A percentile compares a stretch with the other conserved stretches of the same genome.
These are phyloP conservation scores for Claviceps sp. DNA, from an alignment of 2,329 filamentous ascomycete genomes.

Conservation along the genomic window DNA sequence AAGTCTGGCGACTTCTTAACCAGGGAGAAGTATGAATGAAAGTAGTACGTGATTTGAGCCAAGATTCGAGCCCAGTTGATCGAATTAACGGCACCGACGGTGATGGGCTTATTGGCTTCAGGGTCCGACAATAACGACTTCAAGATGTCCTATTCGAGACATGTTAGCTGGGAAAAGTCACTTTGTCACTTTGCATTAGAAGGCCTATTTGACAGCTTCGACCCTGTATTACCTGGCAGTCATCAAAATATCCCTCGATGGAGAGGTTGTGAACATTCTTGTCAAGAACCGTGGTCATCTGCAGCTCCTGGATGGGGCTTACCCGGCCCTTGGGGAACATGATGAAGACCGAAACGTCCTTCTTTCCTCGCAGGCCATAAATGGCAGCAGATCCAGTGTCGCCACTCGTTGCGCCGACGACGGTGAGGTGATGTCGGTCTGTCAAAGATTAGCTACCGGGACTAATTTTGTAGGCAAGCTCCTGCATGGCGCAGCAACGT, in stretches of 20 bases:
- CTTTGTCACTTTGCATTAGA: too few species aligned
- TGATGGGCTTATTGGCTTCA: constrained; percentile 67
- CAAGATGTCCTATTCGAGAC: constrained; percentile 58
- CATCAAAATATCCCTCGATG: constrained; percentile 84
- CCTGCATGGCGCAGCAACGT: neutral
- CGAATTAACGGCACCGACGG: constrained; percentile 86
- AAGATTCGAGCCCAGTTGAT: constrained; percentile 96
- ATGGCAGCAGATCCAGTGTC: constrained; percentile 92
- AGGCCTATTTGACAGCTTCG: too few species aligned
- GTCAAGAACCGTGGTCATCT: constrained; percentile 92
- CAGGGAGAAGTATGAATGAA: constrained; percentile 83
- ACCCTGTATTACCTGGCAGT: constrained; percentile 58
- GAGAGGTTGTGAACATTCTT: constrained; percentile 85
- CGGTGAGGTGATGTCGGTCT: constrained; percentile 68
- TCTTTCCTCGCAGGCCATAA: constrained; percentile 87
- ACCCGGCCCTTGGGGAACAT: constrained; percentile 84
- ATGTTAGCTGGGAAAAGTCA: neutral
- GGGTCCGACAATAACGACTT: constrained; percentile 84
- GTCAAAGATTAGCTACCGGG: constrained; percentile 15
- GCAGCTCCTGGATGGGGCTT: constrained; percentile 82
- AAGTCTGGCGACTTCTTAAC: constrained; percentile 45
- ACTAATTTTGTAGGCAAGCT: neutral
- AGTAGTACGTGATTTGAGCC: constrained; percentile 95
- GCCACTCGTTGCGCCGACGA: constrained; percentile 76
- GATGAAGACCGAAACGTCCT: constrained; percentile 94